Evolutionary conservation across 2,329 filamentous ascomycete genomes (phyloP).

Genomic region (Fusarium pilosicola): DNA sequence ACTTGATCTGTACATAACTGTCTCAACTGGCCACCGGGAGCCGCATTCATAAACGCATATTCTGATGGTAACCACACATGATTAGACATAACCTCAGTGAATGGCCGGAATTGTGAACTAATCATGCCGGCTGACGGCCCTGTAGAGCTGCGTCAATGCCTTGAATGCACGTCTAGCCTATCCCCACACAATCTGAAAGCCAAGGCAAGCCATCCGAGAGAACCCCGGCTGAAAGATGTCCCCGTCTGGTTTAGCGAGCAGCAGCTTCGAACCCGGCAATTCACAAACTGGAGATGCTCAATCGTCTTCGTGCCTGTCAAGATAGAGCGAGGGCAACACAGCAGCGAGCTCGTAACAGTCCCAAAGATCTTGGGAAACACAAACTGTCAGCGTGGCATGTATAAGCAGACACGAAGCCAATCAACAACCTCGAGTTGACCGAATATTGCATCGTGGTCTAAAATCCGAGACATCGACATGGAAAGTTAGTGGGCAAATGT

Average conservation of each 20-base stretch:
- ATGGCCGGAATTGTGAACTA: constrained; percentile 24
- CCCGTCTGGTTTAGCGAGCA: constrained; percentile 25
- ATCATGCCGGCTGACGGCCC: constrained; percentile 39
- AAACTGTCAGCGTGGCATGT: constrained; percentile 20
- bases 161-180: constrained; percentile 47
- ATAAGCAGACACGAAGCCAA: constrained; percentile 35
- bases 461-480: constrained; percentile 1
- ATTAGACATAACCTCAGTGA: constrained; percentile 13
- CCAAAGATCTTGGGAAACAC: constrained; percentile 14
- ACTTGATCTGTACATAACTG: neutral
- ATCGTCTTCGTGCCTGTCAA: constrained; percentile 16
- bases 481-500: constrained; percentile 19
- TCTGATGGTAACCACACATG: constrained; percentile 11
- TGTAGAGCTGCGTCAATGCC: constrained; percentile 54
- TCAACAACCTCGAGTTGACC: constrained; percentile 42
- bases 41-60: constrained; percentile 9
- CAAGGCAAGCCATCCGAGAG: constrained; percentile 38
- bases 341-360: constrained; percentile 6
- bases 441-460: constrained; percentile 29
- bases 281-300: neutral
- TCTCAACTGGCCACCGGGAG: constrained; percentile 2
- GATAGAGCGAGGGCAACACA: constrained; percentile 15
- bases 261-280: neutral
- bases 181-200: constrained; percentile 36
- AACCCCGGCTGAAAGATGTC: constrained; percentile 28